Conservation (phyloP, 257 asterid species). For the Dorcoceras hygrometricum region DNA sequence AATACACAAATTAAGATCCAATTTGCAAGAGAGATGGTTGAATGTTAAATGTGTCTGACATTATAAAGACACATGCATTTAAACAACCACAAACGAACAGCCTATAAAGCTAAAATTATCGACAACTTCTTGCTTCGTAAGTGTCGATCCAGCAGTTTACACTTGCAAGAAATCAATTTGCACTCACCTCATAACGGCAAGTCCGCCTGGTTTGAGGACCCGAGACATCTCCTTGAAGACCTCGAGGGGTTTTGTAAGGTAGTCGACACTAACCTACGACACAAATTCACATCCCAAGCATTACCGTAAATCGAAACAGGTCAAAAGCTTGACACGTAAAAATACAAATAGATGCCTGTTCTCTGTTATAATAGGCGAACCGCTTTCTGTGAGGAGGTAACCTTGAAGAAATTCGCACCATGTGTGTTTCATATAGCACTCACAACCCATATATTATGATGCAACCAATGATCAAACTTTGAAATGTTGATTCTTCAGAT, state of each 20-base stretch:
- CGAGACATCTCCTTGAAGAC: slow-evolving; percentile 86
- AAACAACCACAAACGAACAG: slow-evolving; percentile 11
- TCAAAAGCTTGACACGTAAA: too few species aligned
- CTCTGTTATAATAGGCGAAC: too few species aligned
- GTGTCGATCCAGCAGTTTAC: slow-evolving; percentile 12
- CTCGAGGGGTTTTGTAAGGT: slow-evolving; percentile 78
- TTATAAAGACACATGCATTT: slow-evolving; percentile 16
- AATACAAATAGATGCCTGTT: too few species aligned
- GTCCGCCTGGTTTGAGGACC: slow-evolving; percentile 90
- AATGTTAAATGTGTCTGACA: not conserved
- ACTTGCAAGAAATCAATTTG: slow-evolving; percentile 8
- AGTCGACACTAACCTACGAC: slow-evolving; percentile 92
- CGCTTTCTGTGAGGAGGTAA: not conserved
- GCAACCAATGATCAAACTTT: not conserved
- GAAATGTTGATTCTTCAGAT: not conserved
- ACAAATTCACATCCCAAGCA: not conserved
- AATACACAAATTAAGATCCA: slow-evolving; percentile 22
- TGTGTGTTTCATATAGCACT: too few species aligned
- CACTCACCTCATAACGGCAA: slow-evolving; percentile 72
- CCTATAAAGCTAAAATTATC: slow-evolving; percentile 1
- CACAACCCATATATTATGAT: not conserved
- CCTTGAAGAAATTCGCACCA: too few species aligned
- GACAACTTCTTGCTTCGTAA: not conserved
- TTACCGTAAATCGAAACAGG: too few species aligned
- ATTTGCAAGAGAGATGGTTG: not conserved